Evolutionary conservation across 768 basidiomycete genomes (phyloP).

Genomic region (Leucocoprinus sp.): DNA sequence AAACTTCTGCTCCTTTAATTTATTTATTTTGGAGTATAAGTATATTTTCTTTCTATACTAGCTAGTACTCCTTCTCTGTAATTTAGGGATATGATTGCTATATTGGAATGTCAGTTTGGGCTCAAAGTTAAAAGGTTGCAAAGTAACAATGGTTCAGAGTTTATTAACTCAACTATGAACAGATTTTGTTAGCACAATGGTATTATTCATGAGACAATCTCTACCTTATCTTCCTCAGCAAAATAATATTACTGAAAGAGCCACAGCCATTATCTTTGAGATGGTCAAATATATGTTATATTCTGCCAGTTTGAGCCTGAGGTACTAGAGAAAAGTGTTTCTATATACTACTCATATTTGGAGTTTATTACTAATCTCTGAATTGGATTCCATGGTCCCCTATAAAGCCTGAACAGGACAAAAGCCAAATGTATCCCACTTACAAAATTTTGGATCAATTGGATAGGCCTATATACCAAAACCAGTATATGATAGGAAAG

Average conservation of each 20-base stretch:
- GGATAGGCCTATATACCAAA: constrained; percentile 6
- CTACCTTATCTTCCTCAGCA: constrained; percentile 29
- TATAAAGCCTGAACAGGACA: constrained; percentile 16
- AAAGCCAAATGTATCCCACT: constrained; percentile 20
- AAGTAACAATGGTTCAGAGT: no score
- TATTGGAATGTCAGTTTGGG: no score
- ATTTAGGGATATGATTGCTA: no score
- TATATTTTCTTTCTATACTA: no score
- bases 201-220: constrained; percentile 22
- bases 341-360: constrained; percentile 16
- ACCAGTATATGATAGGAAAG: constrained; percentile 11
- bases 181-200: no score
- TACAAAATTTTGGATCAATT: constrained; percentile 28
- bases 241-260: constrained; percentile 30
- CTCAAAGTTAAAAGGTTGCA: no score
- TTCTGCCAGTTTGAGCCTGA: background rate
- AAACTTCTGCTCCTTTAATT: no score
- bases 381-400: constrained; percentile 17
- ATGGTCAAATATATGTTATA: constrained; percentile 4
- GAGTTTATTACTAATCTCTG: constrained; percentile 18
- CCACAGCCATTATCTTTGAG: constrained; percentile 3
- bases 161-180: no score
- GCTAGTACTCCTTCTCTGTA: no score
- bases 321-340: constrained; percentile 17
- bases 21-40: no score